Percentiles rank a stretch among this genome's conserved stretches.
These are phyloP conservation scores for Penicillium brevicompactum DNA, from an alignment of 2,329 filamentous ascomycete genomes.

Conservation along the genomic window DNA sequence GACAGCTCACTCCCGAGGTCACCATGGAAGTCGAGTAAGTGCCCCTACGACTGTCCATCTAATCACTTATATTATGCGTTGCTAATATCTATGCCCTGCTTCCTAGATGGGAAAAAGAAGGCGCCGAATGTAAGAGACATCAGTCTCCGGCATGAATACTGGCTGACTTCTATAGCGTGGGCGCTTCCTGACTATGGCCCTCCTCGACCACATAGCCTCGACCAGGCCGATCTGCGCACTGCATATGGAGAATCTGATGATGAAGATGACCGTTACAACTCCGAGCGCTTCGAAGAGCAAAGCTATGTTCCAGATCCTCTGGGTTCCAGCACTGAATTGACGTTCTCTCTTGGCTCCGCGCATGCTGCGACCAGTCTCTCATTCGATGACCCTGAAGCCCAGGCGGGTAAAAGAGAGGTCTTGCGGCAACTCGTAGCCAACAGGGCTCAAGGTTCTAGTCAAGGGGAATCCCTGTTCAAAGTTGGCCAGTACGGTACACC, in stretches of 20 bases:
- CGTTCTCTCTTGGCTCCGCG: no score
- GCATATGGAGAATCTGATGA: not conserved
- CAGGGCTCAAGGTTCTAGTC: no score
- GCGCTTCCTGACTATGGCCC: conserved; percentile 6
- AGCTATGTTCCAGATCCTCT: not conserved
- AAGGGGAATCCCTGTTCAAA: no score
- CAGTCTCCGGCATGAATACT: not conserved
- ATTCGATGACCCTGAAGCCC: no score
- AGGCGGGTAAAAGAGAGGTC: no score
- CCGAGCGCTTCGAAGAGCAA: not conserved
- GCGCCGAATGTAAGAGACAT: conserved; percentile 1
- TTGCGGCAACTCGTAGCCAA: no score
- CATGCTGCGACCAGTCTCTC: no score
- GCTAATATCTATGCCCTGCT: not conserved
- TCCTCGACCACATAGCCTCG: not conserved
- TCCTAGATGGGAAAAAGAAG: conserved; percentile 1
- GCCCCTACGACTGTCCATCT: no score
- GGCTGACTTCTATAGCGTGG: conserved; percentile 4
- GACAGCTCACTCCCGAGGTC: no score
- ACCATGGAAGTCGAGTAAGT: no score
- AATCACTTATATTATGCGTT: not conserved
- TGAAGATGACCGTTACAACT: not conserved
- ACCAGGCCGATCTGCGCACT: not conserved
- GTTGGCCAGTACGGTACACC: no score
- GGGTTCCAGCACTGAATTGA: no score